Percentiles rank a stretch among this genome's conserved stretches.
phyloP scores from a whole-genome alignment of 2,329 filamentous ascomycete species.

The Clonostachys solani region DNA sequence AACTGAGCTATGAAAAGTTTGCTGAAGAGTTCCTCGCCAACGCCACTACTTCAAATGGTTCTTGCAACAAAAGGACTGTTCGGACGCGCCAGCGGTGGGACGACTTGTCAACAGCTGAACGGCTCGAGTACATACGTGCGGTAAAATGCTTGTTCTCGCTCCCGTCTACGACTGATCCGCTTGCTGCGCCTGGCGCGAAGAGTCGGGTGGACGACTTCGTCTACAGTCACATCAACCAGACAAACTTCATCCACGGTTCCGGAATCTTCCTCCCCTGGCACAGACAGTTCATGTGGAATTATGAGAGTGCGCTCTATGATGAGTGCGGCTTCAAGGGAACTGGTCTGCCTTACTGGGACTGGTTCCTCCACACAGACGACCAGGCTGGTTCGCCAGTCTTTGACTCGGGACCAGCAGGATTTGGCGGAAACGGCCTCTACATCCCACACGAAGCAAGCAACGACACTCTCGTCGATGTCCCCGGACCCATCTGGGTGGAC shows the following conservation, averaged over 20 bases:
- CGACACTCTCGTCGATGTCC: conserved; percentile 15
- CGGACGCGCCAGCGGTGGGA: background rate
- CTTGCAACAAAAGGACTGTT: too few relatives aligned
- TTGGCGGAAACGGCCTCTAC: conserved; percentile 37
- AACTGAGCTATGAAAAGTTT: too few relatives aligned
- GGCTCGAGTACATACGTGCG: conserved; percentile 34
- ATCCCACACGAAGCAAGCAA: conserved; percentile 11
- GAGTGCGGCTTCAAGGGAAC: conserved; percentile 34
- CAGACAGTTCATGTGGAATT: conserved; percentile 31
- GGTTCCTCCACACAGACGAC: conserved; percentile 31
- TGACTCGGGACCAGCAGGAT: conserved; percentile 37
- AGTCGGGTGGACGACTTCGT: conserved; percentile 46
- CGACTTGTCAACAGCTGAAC: conserved; percentile 6
- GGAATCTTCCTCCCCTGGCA: conserved; percentile 29
- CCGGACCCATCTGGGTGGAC: conserved; percentile 19
- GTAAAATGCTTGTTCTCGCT: conserved; percentile 36
- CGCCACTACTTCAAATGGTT: too few relatives aligned
- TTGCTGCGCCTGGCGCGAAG: conserved; percentile 32
- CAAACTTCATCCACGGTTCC: conserved; percentile 33
- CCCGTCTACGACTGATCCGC: conserved; percentile 24
- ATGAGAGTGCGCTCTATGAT: conserved; percentile 28
- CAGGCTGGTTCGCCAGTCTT: conserved; percentile 35
- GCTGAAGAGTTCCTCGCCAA: too few relatives aligned
- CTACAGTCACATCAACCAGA: conserved; percentile 42
- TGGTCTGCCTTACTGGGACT: conserved; percentile 39